Evolutionary conservation across 2,329 filamentous ascomycete species (phyloP), one percentile per base, ranked within the genome.

Genomic region (Arthrobotrys entomopaga): DNA sequence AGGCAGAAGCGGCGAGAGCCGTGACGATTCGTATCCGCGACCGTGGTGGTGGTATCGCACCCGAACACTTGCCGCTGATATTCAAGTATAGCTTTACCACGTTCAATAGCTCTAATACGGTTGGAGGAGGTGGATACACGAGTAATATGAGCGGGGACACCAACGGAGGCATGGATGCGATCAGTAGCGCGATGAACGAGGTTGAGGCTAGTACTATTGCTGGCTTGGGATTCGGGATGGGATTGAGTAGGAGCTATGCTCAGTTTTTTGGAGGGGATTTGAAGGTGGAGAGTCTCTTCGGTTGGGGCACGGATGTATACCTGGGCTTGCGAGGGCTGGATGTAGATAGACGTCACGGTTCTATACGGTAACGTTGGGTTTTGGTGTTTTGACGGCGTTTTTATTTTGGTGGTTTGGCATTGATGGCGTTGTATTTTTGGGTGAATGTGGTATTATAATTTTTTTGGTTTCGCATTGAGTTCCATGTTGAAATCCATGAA

Each of bases 81-180:
- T 99, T 95, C 93, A 93, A 93, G 5, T 99, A 98, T 81, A 95
- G 91, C 76, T 99, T 97, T 81, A 97, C 94, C 19, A 99, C 95
- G 0, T 98, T 98, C 81, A 65, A 77, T n/a, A 60, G 46, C 43
- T 46, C 65, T n/a, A 61, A 57, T n/a, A 70, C 53, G 11, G 20
- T 71, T 24, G 60, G 59, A 16, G 54, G 72, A 8, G 50, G 61
- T 7, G 72, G 65, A 1, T 54, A 49, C 90, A 88, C 66, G 91
- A 82, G 29, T 82, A 81, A 19, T 73, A 78, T 72, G 81, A 83
- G 11, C 80, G 82, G 40, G 81, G 82, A 56, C 24, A 34, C 6
- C 29, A 7, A 50, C 80, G 82, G 49, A 81, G 81, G 80, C 89
- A 91, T 79, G 91, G 90, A 0, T 82, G 97, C 75, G 43, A 90